Percentiles rank a stretch among this genome's conserved stretches.
phyloP scores from a whole-genome alignment of 768 basidiomycete genomes.

The Psilocybe subaeruginosa region DNA sequence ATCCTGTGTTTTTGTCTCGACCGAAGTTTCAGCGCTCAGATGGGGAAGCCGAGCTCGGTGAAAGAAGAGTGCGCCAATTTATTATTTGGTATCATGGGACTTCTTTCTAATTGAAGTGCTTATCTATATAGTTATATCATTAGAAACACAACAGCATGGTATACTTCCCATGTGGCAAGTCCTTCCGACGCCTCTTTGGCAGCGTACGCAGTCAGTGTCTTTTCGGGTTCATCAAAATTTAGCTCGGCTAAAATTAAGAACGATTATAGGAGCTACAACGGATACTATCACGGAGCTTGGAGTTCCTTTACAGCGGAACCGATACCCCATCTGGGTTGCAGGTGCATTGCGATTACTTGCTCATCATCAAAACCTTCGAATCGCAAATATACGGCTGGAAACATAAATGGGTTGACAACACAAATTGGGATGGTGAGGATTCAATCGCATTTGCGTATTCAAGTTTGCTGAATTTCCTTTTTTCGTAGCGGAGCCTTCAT shows the following conservation, averaged over 20 bases:
- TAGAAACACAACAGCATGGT: conserved; percentile 80
- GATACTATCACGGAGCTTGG: conserved; percentile 85
- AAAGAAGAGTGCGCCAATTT: conserved; percentile 81
- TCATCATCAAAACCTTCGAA: conserved; percentile 85
- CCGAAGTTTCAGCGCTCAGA: conserved; percentile 89
- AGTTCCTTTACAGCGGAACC: conserved; percentile 86
- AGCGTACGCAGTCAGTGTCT: conserved; percentile 70
- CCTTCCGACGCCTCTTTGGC: conserved; percentile 71
- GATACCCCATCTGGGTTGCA: conserved; percentile 82
- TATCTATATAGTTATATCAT: conserved; percentile 72
- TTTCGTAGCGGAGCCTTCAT: conserved; percentile 27
- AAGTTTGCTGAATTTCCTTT: background rate
- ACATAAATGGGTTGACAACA: conserved; percentile 52
- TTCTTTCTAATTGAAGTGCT: conserved; percentile 10
- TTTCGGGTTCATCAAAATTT: background rate
- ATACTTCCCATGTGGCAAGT: conserved; percentile 61
- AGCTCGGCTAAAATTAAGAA: conserved; percentile 12
- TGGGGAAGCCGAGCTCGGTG: conserved; percentile 94
- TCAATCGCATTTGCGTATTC: background rate
- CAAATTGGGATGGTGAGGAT: conserved; percentile 33
- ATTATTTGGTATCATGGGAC: conserved; percentile 2
- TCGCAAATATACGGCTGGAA: conserved; percentile 68
- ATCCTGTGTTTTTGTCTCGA: conserved; percentile 85
- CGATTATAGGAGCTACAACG: conserved; percentile 77
- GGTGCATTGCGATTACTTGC: conserved; percentile 80